Conservation (phyloP, 2,329 filamentous ascomycete species). For the Fusarium poae region DNA sequence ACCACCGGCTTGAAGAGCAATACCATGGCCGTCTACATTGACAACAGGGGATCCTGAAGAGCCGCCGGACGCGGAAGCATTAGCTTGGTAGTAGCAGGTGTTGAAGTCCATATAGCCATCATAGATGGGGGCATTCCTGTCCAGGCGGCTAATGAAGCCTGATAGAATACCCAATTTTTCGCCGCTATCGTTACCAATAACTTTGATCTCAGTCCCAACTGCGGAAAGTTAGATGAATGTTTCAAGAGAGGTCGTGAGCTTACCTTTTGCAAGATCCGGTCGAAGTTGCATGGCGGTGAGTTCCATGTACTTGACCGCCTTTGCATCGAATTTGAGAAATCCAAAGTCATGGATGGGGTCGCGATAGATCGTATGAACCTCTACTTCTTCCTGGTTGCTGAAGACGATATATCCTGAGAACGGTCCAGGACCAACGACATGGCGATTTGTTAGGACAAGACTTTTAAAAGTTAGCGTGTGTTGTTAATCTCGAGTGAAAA, state of each 20-base stretch:
- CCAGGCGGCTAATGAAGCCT: slow-evolving; percentile 94
- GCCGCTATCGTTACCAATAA: slow-evolving; percentile 35
- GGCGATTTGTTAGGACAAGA: slow-evolving; percentile 79
- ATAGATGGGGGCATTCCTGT: slow-evolving; percentile 96
- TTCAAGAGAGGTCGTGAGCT: accelerated
- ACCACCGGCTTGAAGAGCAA: slow-evolving; percentile 84
- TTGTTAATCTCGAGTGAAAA: accelerated
- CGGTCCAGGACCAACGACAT: slow-evolving; percentile 94
- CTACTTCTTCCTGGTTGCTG: slow-evolving; percentile 97
- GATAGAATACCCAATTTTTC: slow-evolving; percentile 63
- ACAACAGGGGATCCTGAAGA: slow-evolving; percentile 98
- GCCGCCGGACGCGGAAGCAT: slow-evolving; percentile 93
- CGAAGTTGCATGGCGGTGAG: slow-evolving; percentile 60
- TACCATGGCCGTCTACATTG: slow-evolving; percentile 91
- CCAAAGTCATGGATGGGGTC: slow-evolving; percentile 99
- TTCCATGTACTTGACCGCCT: slow-evolving; percentile 97
- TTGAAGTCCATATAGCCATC: slow-evolving; percentile 99
- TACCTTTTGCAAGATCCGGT: slow-evolving; percentile 30
- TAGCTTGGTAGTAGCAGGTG: slow-evolving; percentile 95
- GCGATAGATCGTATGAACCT: slow-evolving; percentile 95
- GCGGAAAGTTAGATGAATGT: neutral
- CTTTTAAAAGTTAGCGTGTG: slow-evolving; percentile 5
- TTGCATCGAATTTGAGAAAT: slow-evolving; percentile 94
- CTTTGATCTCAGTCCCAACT: slow-evolving; percentile 37
- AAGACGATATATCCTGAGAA: slow-evolving; percentile 99